phyloP scores from a whole-genome alignment of 306 rosid species.

The Prunus davidiana region DNA sequence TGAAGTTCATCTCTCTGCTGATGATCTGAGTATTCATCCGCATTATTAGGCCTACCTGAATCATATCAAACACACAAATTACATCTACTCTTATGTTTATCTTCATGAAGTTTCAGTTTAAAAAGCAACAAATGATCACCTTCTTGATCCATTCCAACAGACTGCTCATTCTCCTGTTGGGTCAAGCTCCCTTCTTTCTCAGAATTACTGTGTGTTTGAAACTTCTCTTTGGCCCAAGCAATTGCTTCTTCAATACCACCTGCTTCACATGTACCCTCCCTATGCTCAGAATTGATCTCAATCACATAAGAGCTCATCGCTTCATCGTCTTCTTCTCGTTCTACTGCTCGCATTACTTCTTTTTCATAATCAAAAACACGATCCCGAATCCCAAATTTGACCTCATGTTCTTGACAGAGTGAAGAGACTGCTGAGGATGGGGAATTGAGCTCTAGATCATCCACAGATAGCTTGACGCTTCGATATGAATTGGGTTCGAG shows the following conservation, averaged over 20 bases:
- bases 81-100: background rate
- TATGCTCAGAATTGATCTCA: conserved; percentile 54
- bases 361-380: conserved; percentile 30
- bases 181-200: conserved; percentile 51
- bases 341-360: conserved; percentile 16
- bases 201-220: conserved; percentile 42
- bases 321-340: conserved; percentile 42
- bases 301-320: conserved; percentile 87
- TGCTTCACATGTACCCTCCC: conserved; percentile 61
- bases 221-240: conserved; percentile 95
- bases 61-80: background rate
- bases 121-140: conserved; percentile 4
- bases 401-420: conserved; percentile 54
- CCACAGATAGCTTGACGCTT: conserved; percentile 46
- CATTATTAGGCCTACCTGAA: conserved; percentile 47
- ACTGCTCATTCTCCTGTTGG: conserved; percentile 36
- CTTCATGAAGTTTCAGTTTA: background rate
- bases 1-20: conserved; percentile 30
- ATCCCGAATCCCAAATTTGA: conserved; percentile 40
- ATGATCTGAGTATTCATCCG: conserved; percentile 33
- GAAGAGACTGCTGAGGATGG: conserved; percentile 69
- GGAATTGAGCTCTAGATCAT: conserved; percentile 64
- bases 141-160: conserved; percentile 46
- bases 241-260: conserved; percentile 78
- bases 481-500: conserved; percentile 54